These are phyloP conservation scores for Phytophthora pseudosyringae DNA, from an alignment of 352 stramenopile genomes.

Conservation along the genomic window DNA sequence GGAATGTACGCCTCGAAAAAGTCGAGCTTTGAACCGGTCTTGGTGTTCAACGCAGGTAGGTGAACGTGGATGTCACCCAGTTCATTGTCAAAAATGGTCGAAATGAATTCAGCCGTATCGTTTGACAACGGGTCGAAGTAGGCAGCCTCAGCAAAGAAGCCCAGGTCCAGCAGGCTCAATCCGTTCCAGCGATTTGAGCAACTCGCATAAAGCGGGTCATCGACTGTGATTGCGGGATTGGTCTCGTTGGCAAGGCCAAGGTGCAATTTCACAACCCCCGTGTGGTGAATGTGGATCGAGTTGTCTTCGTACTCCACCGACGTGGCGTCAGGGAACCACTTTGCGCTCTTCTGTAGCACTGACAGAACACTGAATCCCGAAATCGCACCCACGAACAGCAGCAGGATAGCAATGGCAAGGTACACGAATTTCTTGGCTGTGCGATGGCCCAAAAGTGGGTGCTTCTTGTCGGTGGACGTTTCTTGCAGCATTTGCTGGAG, in stretches of 20 bases:
- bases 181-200: slow-evolving; percentile 81
- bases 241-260: slow-evolving; percentile 66
- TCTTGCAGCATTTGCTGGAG: slow-evolving; percentile 75
- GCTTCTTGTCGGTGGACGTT: slow-evolving; percentile 49
- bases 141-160: slow-evolving; percentile 84
- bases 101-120: slow-evolving; percentile 70
- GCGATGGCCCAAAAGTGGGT: slow-evolving; percentile 56
- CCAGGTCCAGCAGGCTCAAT: slow-evolving; percentile 82
- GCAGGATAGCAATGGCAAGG: slow-evolving; percentile 62
- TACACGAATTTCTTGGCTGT: slow-evolving; percentile 73
- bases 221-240: slow-evolving; percentile 42
- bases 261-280: slow-evolving; percentile 85
- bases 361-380: slow-evolving; percentile 82
- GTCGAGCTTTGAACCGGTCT: slow-evolving; percentile 84
- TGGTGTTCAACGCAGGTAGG: slow-evolving; percentile 77
- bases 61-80: slow-evolving; percentile 59
- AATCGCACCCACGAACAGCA: slow-evolving; percentile 72
- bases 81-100: slow-evolving; percentile 63
- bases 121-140: slow-evolving; percentile 91
- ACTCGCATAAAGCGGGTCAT: slow-evolving; percentile 73
- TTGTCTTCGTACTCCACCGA: slow-evolving; percentile 68
- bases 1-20: slow-evolving; percentile 87
- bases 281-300: slow-evolving; percentile 85
- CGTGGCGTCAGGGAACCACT: slow-evolving; percentile 85
- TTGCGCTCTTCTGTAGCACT: slow-evolving; percentile 65